Evolutionary conservation across 331 rosid genomes (phyloP).

Genomic region (Cucumis variabilis): DNA sequence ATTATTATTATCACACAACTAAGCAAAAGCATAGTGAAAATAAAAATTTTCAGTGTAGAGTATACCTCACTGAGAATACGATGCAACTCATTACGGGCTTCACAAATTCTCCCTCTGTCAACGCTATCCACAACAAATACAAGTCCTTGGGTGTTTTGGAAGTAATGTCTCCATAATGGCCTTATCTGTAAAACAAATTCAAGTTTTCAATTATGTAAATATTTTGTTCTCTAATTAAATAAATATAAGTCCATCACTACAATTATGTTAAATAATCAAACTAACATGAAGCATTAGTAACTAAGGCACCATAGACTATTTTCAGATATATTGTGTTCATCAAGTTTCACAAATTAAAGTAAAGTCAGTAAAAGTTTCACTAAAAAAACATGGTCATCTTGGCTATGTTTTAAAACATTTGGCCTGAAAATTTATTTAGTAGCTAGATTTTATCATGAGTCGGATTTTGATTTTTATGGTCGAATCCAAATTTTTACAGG

Average conservation of each 20-base stretch:
- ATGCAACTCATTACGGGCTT: constrained; percentile 57
- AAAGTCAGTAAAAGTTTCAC: too few species aligned
- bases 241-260: not conserved
- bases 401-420: too few species aligned
- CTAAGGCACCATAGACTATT: not conserved
- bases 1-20: not conserved
- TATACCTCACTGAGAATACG: constrained; percentile 43
- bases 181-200: constrained; percentile 45
- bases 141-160: constrained; percentile 55
- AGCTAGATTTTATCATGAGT: not conserved
- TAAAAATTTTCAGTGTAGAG: not conserved
- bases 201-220: not conserved
- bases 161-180: constrained; percentile 66
- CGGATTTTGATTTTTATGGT: not conserved
- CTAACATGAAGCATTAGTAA: not conserved
- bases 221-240: not conserved
- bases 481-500: not conserved
- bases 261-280: not conserved
- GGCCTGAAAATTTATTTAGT: not conserved
- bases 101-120: constrained; percentile 49
- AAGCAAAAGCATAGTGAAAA: not conserved
- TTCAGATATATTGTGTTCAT: not conserved
- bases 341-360: not conserved
- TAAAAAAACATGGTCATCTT: too few species aligned
- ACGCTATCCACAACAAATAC: constrained; percentile 59